Percentiles rank a stretch among this genome's conserved stretches.
phyloP scores from a whole-genome alignment of 1,139 yeast genomes.

The Eremothecium cymbalariae region DNA sequence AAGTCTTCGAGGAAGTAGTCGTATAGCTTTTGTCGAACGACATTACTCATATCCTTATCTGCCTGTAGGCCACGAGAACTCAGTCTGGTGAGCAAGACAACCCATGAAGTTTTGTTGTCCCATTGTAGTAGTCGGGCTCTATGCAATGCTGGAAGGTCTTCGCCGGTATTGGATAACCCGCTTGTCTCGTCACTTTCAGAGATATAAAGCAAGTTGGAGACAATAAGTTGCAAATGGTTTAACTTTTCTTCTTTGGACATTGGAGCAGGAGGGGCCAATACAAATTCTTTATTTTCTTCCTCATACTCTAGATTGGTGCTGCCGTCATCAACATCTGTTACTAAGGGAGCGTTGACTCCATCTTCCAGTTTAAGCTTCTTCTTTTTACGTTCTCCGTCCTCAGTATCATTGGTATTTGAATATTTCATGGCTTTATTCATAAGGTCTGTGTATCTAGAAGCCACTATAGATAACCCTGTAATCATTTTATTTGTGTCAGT shows the following conservation, averaged over 20 bases:
- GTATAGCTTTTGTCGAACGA: constrained; percentile 62
- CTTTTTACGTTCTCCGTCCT: constrained; percentile 12
- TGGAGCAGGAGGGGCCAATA: constrained; percentile 16
- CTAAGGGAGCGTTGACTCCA: constrained; percentile 12
- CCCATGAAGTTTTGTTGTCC: constrained; percentile 61
- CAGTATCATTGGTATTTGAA: constrained; percentile 11
- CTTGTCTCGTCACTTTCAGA: constrained; percentile 19
- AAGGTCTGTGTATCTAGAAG: constrained; percentile 48
- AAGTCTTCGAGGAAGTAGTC: constrained; percentile 69
- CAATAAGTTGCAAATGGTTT: constrained; percentile 21
- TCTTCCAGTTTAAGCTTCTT: constrained; percentile 12
- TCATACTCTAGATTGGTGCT: constrained; percentile 14
- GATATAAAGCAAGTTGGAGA: constrained; percentile 19
- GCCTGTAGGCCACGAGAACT: constrained; percentile 67
- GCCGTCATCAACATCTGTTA: constrained; percentile 10
- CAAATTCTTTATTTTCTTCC: constrained; percentile 20
- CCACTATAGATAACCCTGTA: constrained; percentile 61
- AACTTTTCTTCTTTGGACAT: constrained; percentile 23
- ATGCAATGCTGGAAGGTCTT: constrained; percentile 25
- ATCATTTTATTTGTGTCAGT: constrained; percentile 48
- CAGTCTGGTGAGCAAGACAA: constrained; percentile 62
- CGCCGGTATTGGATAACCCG: constrained; percentile 13
- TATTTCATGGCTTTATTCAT: constrained; percentile 22
- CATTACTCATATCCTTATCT: constrained; percentile 39
- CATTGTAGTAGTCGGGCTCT: constrained; percentile 25